A percentile compares a stretch with the other conserved stretches of the same genome.
Evolutionary conservation across 2,329 filamentous ascomycete species (phyloP).

Genomic region (Juglanconis juglandina): DNA sequence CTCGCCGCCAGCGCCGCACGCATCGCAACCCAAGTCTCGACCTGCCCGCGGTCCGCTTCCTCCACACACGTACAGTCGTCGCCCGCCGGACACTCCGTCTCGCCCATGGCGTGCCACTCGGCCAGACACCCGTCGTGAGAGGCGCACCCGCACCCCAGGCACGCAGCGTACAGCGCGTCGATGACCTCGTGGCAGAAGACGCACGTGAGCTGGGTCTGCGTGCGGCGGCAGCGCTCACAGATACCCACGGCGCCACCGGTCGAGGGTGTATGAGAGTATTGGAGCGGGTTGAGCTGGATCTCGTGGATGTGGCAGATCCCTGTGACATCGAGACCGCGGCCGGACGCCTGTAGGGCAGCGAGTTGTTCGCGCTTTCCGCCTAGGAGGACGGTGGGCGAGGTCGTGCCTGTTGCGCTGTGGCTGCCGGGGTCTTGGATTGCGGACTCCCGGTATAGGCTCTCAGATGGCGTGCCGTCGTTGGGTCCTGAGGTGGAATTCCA

Average conservation of each 20-base stretch:
- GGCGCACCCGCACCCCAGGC: conserved; percentile 60
- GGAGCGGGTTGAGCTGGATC: conserved; percentile 56
- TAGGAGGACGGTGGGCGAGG: conserved; percentile 45
- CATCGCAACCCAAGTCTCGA: conserved; percentile 60
- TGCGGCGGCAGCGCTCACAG: conserved; percentile 49
- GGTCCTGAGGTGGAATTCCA: conserved; percentile 16
- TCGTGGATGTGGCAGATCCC: conserved; percentile 63
- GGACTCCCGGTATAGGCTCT: conserved; percentile 34
- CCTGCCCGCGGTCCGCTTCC: conserved; percentile 53
- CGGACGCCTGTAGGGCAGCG: conserved; percentile 46
- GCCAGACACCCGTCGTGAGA: conserved; percentile 57
- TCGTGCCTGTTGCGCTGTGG: conserved; percentile 31
- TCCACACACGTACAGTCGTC: conserved; percentile 62
- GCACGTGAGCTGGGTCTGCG: conserved; percentile 57
- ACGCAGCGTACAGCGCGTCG: conserved; percentile 57
- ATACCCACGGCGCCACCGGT: conserved; percentile 47
- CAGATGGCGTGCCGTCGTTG: conserved; percentile 19
- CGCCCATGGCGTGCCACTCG: conserved; percentile 56
- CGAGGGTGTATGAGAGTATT: conserved; percentile 38
- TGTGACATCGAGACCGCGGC: conserved; percentile 58
- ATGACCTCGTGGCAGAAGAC: conserved; percentile 62
- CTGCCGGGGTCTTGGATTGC: conserved; percentile 31
- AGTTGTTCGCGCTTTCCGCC: conserved; percentile 52
- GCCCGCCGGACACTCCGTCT: conserved; percentile 57
- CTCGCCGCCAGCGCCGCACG: conserved; percentile 37